These are phyloP conservation scores for Aphanomyces cochlioides DNA, from an alignment of 352 stramenopile genomes.

Conservation along the genomic window DNA sequence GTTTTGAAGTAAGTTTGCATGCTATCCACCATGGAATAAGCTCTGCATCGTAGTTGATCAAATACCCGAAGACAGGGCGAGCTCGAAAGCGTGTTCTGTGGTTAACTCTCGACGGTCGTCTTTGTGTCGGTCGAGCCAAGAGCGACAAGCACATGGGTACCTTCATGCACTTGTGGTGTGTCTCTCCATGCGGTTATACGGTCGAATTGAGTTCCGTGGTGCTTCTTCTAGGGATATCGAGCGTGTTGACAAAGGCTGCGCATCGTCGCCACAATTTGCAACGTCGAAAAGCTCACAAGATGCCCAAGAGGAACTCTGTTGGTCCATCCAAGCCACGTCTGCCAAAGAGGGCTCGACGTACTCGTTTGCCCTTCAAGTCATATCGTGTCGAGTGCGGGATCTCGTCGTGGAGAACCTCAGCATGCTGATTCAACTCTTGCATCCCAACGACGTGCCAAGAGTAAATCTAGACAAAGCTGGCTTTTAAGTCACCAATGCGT, in stretches of 20 bases:
- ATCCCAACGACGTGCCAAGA: too few species aligned
- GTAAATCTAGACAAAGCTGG: too few species aligned
- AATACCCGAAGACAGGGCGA: slow-evolving; percentile 48
- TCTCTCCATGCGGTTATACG: slow-evolving; percentile 1
- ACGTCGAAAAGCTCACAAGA: slow-evolving; percentile 54
- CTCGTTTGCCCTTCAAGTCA: slow-evolving; percentile 50
- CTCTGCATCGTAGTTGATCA: slow-evolving; percentile 34
- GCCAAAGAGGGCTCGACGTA: slow-evolving; percentile 37
- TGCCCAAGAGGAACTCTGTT: slow-evolving; percentile 45
- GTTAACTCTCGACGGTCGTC: slow-evolving; percentile 43
- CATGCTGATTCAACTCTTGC: slow-evolving; percentile 31
- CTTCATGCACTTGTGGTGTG: slow-evolving; percentile 46
- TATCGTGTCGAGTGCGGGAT: slow-evolving; percentile 45
- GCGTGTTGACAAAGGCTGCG: slow-evolving; percentile 43
- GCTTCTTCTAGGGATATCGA: slow-evolving; percentile 40
- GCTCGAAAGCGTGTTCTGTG: slow-evolving; percentile 48
- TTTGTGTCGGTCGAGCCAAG: slow-evolving; percentile 46
- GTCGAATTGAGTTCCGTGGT: neutral
- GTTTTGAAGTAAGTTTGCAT: slow-evolving; percentile 40
- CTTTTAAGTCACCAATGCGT: neutral
- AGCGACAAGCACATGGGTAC: slow-evolving; percentile 44
- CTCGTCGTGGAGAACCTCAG: slow-evolving; percentile 50
- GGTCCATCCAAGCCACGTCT: slow-evolving; percentile 42
- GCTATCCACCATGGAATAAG: neutral
- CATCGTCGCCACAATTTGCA: slow-evolving; percentile 42